Evolutionary conservation across 345 rosid species (phyloP).

Genomic region (Populus deltoides): DNA sequence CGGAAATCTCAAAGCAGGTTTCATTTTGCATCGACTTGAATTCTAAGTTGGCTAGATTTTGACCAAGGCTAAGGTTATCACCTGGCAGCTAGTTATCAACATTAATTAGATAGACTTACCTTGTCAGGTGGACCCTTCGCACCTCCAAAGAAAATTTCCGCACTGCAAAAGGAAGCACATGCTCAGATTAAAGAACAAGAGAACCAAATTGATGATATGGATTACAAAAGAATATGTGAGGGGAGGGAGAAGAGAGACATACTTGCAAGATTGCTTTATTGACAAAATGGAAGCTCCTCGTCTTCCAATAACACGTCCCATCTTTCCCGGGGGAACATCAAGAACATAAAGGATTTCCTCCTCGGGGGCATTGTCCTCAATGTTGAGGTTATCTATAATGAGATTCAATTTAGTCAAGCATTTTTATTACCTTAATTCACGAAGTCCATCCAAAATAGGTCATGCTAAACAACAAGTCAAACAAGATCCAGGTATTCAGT

Average conservation of each 20-base stretch:
- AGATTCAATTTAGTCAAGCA: not conserved
- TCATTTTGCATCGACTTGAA: not conserved
- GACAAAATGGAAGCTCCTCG: slow-evolving; percentile 77
- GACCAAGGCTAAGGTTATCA: not conserved
- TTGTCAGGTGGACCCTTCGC: slow-evolving; percentile 88
- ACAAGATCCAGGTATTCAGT: too few relatives aligned
- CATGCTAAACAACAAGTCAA: not conserved
- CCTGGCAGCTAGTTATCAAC: not conserved
- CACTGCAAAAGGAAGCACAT: slow-evolving; percentile 44
- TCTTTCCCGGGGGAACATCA: slow-evolving; percentile 80
- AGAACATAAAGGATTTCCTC: slow-evolving; percentile 82
- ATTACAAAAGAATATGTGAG: not conserved
- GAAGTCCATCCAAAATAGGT: not conserved
- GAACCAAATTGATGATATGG: not conserved
- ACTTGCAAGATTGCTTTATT: slow-evolving; percentile 88
- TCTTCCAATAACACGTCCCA: slow-evolving; percentile 89
- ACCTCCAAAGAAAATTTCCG: slow-evolving; percentile 80
- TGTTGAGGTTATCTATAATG: slow-evolving; percentile 46
- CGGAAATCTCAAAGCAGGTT: not conserved
- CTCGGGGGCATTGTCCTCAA: slow-evolving; percentile 48
- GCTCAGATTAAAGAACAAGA: slow-evolving; percentile 11
- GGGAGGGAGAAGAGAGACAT: slow-evolving; percentile 5
- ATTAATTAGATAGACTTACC: slow-evolving; percentile 42
- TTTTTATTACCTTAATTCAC: not conserved
- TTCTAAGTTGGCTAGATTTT: not conserved